Conservation (phyloP, 805 yeast species). For the Cyberlindnera xylosilytica region DNA sequence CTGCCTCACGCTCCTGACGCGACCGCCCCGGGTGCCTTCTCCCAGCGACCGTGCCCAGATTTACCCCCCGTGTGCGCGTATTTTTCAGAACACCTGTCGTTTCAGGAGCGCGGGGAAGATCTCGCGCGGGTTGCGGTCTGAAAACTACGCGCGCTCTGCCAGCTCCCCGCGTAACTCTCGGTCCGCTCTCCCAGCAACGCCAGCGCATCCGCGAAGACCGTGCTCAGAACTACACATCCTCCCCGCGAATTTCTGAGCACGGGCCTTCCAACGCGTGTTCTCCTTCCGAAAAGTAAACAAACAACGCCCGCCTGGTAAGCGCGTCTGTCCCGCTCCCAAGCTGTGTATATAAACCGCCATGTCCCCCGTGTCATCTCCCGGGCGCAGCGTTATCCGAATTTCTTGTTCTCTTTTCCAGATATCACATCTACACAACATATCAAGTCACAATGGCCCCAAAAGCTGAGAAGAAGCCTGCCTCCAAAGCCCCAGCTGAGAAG, state of each 20-base stretch:
- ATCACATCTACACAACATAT: constrained; percentile 9
- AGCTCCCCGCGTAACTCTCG: constrained; percentile 2
- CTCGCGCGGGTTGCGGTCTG: no score
- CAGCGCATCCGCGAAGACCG: not conserved
- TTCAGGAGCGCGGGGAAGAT: no score
- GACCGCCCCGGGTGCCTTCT: no score
- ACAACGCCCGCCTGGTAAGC: not conserved
- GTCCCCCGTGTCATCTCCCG: constrained; percentile 1
- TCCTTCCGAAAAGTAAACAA: constrained; percentile 6
- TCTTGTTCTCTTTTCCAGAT: constrained; percentile 2
- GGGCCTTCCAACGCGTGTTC: not conserved
- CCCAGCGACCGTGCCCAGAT: not conserved
- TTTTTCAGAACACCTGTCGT: no score
- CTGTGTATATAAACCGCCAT: constrained; percentile 1
- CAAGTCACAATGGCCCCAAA: constrained; percentile 59
- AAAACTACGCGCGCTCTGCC: no score
- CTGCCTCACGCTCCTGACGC: not conserved
- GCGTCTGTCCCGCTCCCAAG: not conserved
- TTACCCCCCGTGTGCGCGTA: not conserved
- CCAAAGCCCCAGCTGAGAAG: constrained; percentile 95
- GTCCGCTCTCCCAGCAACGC: not conserved
- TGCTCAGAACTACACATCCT: constrained; percentile 1
- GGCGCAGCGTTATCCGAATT: not conserved
- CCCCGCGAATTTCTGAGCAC: constrained; percentile 6
- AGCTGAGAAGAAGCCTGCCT: constrained; percentile 64